Evolutionary conservation across 257 asterid genomes (phyloP).

Genomic region (Dorcoceras hygrometricum): DNA sequence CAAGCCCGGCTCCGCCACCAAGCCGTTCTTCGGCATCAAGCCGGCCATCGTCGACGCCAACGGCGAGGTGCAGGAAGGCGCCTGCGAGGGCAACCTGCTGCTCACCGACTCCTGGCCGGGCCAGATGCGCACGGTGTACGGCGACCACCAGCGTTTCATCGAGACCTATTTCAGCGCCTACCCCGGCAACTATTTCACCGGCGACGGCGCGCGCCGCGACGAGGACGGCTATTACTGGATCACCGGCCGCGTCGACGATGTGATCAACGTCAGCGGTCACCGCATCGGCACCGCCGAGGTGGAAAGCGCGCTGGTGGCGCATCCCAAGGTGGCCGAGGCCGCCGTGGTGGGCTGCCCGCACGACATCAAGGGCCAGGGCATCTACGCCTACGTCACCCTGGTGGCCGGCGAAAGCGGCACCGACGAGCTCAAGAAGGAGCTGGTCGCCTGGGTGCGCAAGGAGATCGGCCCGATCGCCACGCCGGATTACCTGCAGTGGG

Average conservation of each 20-base stretch:
- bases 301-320: background rate
- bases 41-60: background rate
- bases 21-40: background rate
- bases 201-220: background rate
- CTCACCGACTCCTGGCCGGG: background rate
- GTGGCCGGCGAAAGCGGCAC: background rate
- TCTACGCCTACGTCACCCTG: background rate
- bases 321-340: background rate
- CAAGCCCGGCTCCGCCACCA: background rate
- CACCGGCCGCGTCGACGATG: background rate
- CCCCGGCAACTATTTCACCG: background rate
- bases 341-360: background rate
- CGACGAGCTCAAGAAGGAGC: background rate
- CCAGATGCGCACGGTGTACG: background rate
- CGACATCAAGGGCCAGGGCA: background rate
- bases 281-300: background rate
- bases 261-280: background rate
- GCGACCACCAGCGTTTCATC: background rate
- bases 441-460: background rate
- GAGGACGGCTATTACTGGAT: background rate
- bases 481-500: background rate
- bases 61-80: background rate
- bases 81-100: background rate
- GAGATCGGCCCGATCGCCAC: background rate
- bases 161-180: background rate